Base-by-base conservation (phyloP, 1,284 basidiomycete species). In the Irpex sp. region DNA sequence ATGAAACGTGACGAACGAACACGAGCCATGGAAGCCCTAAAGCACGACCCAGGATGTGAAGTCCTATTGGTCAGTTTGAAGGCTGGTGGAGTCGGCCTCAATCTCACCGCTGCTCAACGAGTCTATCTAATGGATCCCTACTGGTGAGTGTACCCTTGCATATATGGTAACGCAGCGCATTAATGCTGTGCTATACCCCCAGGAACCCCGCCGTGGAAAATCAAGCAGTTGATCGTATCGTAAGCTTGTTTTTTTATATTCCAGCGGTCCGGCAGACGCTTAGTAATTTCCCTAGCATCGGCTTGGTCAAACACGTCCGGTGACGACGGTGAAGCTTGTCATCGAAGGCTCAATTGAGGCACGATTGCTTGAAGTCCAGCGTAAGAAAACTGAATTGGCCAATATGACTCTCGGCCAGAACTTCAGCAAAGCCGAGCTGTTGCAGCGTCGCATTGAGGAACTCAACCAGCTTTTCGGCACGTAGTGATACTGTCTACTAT, bases 151-250 rank as follows among this genome's bases (percentile, higher is more conserved):
- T 17, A 37, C n/a, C 37, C 17, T 5, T 17, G n/a, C 11, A n/a
- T 17, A 50, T 17, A 9, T 15, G 39, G 39, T 43, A 43, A 15
- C 5, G 3, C 7, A 50, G 49, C 2, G n/a, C 17, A 17, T 19
- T 50, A n/a, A 50, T 21, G 19, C 49, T 21, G 15, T 50, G 15
- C 19, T 17, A 9, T 9, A 50, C n/a, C 49, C 70, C 53, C 33
- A 94, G 93, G 94, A 98, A 98, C 71, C 96, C 96, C 17, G 95
- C 95, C 9, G 95, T 97, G 5, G 95, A 98, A 79, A 94, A 95
- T 71, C 95, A 97, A 76, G 95, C 95, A 21, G 93, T 97, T 60
- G 92, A 97, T 81, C 88, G 96, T 65, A 95, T 97, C 70, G 91
- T 88, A 63, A 76, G 83, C 79, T 33, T 13, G 3, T 26, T 49